Evolutionary conservation across 163 green algal species (phyloP).

Genomic region (Scenedesmus sp.): DNA sequence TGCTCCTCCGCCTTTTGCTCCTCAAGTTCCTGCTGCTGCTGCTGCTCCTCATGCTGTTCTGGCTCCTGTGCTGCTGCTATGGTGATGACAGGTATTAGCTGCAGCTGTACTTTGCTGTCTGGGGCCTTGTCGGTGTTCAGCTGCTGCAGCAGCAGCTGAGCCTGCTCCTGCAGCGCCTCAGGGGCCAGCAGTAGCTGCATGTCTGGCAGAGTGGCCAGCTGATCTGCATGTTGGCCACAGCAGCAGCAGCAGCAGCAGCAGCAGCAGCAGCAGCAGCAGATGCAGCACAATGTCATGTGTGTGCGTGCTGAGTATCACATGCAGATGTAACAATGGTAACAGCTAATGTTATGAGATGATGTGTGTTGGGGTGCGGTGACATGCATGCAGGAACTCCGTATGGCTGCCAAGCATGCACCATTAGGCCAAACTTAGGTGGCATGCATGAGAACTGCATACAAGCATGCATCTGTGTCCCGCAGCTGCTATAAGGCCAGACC

Average conservation of each 20-base stretch:
- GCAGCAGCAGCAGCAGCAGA: background rate
- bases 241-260: background rate
- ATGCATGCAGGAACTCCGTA: too few relatives aligned
- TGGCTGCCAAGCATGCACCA: too few relatives aligned
- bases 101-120: background rate
- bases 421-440: too few relatives aligned
- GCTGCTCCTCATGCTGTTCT: constrained; percentile 9
- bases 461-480: too few relatives aligned
- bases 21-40: constrained; percentile 39
- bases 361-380: too few relatives aligned
- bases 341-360: too few relatives aligned
- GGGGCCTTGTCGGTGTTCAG: background rate
- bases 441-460: too few relatives aligned
- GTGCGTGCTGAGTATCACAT: too few relatives aligned
- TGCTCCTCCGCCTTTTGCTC: constrained; percentile 40
- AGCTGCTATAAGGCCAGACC: too few relatives aligned
- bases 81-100: background rate
- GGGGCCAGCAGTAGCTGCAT: background rate
- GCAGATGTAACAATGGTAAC: background rate
- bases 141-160: constrained; percentile 5
- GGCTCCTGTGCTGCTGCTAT: constrained; percentile 36
- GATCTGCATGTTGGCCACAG: background rate
- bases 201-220: constrained; percentile 1
- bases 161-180: background rate
- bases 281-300: too few relatives aligned